Evolutionary conservation across 2,329 filamentous ascomycete species (phyloP).

Genomic region (Fusarium miscanthi): DNA sequence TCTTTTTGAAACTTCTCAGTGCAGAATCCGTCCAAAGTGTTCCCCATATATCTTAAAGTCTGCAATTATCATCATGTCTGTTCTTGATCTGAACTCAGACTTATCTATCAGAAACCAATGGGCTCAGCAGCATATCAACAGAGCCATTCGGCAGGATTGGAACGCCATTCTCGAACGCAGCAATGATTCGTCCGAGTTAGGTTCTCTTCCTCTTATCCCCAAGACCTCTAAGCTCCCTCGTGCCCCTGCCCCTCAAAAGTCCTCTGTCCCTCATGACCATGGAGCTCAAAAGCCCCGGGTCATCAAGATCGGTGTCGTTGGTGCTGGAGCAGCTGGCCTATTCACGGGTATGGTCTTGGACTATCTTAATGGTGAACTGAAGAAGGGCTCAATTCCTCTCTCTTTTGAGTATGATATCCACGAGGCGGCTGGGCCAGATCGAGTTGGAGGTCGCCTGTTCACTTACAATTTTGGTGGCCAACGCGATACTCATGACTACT

Average conservation of each 20-base stretch:
- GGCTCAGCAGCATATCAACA: background rate
- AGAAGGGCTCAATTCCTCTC: background rate
- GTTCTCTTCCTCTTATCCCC: background rate
- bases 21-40: fast-evolving
- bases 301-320: constrained; percentile 12
- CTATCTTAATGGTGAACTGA: constrained; percentile 1
- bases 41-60: too few species aligned
- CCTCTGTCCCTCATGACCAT: background rate
- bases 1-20: background rate
- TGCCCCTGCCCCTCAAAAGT: background rate
- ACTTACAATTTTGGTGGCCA: constrained; percentile 22
- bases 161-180: background rate
- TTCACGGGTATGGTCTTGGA: constrained; percentile 18
- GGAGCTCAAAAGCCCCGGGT: background rate
- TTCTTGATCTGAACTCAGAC: background rate
- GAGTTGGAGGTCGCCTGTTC: constrained; percentile 24
- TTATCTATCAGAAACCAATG: constrained; percentile 11
- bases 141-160: constrained; percentile 4
- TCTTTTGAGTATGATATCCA: constrained; percentile 15
- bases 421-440: constrained; percentile 1
- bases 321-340: constrained; percentile 20
- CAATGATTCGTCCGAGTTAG: background rate
- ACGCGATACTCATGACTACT: constrained; percentile 20
- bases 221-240: background rate
- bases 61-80: background rate